Percentiles rank a stretch among this genome's conserved stretches.
Evolutionary conservation across 805 yeast species (phyloP).

Genomic region (Yamadazyma tumulicola): DNA sequence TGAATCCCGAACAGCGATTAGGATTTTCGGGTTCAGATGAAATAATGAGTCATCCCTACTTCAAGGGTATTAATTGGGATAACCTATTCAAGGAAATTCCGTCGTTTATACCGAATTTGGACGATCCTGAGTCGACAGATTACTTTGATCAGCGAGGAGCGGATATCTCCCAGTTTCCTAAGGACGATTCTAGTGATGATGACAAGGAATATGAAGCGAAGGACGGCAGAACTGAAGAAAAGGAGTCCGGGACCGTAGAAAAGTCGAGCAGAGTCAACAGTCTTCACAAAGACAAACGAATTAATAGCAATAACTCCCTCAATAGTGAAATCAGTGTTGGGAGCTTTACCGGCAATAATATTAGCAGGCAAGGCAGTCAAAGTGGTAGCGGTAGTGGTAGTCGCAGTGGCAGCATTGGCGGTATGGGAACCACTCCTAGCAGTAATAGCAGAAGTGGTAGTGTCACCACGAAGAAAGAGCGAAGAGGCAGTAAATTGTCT

Average conservation of each 20-base stretch:
- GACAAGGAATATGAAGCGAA: conserved; percentile 8
- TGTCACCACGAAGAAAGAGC: conserved; percentile 45
- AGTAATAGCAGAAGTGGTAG: conserved; percentile 12
- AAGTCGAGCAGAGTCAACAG: background rate
- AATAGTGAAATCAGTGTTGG: conserved; percentile 5
- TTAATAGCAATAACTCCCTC: conserved; percentile 7
- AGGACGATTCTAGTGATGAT: conserved; percentile 38
- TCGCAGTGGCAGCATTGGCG: conserved; percentile 2
- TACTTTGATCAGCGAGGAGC: conserved; percentile 94
- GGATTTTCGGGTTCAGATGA: conserved; percentile 81
- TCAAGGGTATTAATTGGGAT: conserved; percentile 71
- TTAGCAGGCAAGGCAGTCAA: conserved; percentile 5
- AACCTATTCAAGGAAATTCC: conserved; percentile 66
- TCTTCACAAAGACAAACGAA: conserved; percentile 2
- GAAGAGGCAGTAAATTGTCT: conserved; percentile 68
- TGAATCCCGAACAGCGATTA: conserved; percentile 64
- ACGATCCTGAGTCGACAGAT: conserved; percentile 83
- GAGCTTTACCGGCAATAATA: conserved; percentile 1
- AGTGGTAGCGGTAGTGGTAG: conserved; percentile 8
- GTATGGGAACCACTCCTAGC: conserved; percentile 13
- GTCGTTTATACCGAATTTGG: conserved; percentile 76
- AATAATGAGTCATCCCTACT: conserved; percentile 75
- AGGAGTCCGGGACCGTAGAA: background rate
- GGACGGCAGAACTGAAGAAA: background rate
- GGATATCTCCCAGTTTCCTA: conserved; percentile 57